Base-by-base conservation (phyloP, 345 rosid species). In the Carallia pectinifolia region DNA sequence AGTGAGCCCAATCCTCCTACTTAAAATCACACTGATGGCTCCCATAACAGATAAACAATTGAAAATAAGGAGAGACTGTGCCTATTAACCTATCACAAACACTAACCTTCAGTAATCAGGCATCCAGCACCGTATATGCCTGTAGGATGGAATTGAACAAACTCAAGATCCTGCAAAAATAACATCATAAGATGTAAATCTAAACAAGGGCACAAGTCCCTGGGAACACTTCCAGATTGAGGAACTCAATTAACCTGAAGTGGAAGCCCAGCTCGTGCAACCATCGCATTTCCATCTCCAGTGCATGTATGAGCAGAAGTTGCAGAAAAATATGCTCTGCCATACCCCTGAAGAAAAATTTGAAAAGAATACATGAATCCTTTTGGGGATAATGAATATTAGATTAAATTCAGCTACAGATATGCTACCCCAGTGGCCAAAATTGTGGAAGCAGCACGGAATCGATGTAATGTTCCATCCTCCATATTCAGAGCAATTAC, bases 291-390 rank as follows among this genome's bases (percentile, higher is more conserved):
- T 61, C 97, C 99, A 84, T 95, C 99, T 71, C 97, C 97, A 37
- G 97, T 92, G 78, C 97, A 92, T 34, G 97, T 95, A 84, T 95
- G 99, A 66, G 99, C 97, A 37, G 97, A 95, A 75, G 99, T 95
- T 66, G 97, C 97, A 67, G 99, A 92, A 82, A 95, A 92, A 77
- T 90, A 95, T 61, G 97, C 16, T 84, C 99, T 86, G 47, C 97
- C 97, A 67, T 95, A 92, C 53, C 97, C 99, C 97, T 95, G 83
- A 76, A 72, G 56, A 66, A 73, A 72, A 65, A 18, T 52, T 23
- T 1, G 1, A 53, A 53, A 53, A n/a, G n/a, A 23, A 53, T 0
- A 53, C 27, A 38, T 37, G 6, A 37, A 66, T 50, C 29, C 13
- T 37, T 58, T 19, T 58, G n/a, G 36, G 47, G 27, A 34, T 6